Base-by-base conservation (phyloP, 2,329 filamentous ascomycete species). In the Rachicladosporium sp. region DNA sequence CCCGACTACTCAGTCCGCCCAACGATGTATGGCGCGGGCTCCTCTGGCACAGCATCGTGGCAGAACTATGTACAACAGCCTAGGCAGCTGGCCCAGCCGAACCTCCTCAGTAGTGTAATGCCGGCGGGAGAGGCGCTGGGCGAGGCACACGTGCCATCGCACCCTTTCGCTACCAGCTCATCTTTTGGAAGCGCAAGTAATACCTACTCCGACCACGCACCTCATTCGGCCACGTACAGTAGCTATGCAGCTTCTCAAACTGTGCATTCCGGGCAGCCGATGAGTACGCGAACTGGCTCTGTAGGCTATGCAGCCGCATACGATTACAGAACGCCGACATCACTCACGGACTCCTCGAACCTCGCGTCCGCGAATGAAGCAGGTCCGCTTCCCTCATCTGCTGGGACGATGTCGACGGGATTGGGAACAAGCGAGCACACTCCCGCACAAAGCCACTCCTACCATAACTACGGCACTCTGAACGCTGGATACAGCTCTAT, bases 141-240 rank as follows among this genome's bases (percentile, higher is more conserved):
- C 23, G 4, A 27, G 23, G 23, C 4, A 27, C 23, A 27, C 23
- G 23, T 27, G 23, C 23, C 6, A 27, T 27, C 23, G 23, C 23
- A 27, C 23, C 39, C 39, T 34, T 37, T 41, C 31, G 11, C 39
- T 29, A 32, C 39, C 37, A 41, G 37, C 33, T 31, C 34, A 35
- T 31, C 33, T 29, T 35, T 41, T 34, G 31, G 35, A 12, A 37
- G 39, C 36, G 31, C 39, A 41, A 37, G 30, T 41, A 41, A 34
- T 41, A 41, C 39, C 35, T 30, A 35, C 39, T 29, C 39, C 31
- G 39, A 31, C 15, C 30, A 30, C 13, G 31, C 34, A 33, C 31
- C 35, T 34, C 36, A 41, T 35, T 41, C 36, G 21, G 31, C 34
- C 37, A 36, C 39, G n/a, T 41, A 41, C 39, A 41, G 39, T 35